A percentile compares a stretch with the other conserved stretches of the same genome.
Evolutionary conservation across 768 basidiomycete species (phyloP).

Genomic region (Termitomyces sp.): DNA sequence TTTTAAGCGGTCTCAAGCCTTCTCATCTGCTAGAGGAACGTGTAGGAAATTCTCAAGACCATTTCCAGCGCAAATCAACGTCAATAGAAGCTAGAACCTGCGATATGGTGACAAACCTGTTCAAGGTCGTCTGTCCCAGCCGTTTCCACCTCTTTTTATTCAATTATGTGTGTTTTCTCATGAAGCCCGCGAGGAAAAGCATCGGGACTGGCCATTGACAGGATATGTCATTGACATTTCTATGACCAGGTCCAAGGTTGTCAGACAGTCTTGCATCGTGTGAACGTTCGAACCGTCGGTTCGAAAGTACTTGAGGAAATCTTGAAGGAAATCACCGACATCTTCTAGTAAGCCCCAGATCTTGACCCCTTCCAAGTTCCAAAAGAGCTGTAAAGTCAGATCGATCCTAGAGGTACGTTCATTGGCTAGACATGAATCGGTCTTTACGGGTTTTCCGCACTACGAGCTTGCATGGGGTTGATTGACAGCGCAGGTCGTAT

Average conservation of each 20-base stretch:
- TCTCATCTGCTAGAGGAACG: background rate
- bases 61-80: background rate
- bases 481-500: background rate
- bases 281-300: background rate
- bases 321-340: background rate
- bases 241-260: background rate
- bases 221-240: background rate
- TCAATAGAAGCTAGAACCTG: background rate
- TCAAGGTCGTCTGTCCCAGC: background rate
- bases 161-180: background rate
- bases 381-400: background rate
- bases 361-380: background rate
- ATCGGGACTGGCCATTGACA: background rate
- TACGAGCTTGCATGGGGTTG: background rate
- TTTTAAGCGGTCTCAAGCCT: background rate
- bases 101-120: too few species aligned
- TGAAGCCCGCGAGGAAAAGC: background rate
- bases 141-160: background rate
- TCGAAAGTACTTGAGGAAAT: background rate
- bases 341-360: background rate
- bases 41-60: background rate
- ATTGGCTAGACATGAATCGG: background rate
- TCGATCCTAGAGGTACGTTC: background rate
- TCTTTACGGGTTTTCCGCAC: background rate
- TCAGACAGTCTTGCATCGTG: background rate